Evolutionary conservation across 768 basidiomycete genomes (phyloP).

Genomic region (Sporobolomyces roseus): DNA sequence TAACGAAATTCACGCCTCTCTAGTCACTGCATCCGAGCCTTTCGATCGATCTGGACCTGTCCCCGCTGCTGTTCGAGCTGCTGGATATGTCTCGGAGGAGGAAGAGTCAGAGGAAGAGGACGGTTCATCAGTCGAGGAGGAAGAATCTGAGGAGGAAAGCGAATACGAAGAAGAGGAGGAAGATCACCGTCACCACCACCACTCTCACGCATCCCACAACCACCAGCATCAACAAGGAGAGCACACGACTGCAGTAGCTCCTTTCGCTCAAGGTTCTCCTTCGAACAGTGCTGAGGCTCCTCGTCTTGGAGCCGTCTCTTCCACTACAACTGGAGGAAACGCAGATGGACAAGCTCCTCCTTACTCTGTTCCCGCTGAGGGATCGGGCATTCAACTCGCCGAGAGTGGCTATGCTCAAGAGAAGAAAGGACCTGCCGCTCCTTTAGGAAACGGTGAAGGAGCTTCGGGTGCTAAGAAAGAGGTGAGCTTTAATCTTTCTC

Average conservation of each 20-base stretch:
- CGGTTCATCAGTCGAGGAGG: constrained; percentile 55
- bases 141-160: constrained; percentile 58
- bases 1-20: neutral
- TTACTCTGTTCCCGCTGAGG: constrained; percentile 40
- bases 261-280: neutral
- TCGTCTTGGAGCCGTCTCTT: constrained; percentile 20
- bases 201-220: neutral
- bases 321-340: constrained; percentile 1
- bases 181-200: constrained; percentile 20
- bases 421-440: constrained; percentile 41
- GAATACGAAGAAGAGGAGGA: constrained; percentile 44
- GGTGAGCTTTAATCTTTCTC: constrained; percentile 2
- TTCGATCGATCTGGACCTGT: constrained; percentile 90
- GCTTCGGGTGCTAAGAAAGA: constrained; percentile 10
- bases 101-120: constrained; percentile 55
- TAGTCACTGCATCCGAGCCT: constrained; percentile 80
- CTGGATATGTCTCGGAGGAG: constrained; percentile 81
- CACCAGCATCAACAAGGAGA: constrained; percentile 15
- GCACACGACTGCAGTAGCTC: neutral
- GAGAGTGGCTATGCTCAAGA: constrained; percentile 42
- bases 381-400: constrained; percentile 35
- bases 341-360: constrained; percentile 5
- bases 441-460: neutral
- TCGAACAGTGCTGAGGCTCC: constrained; percentile 12
- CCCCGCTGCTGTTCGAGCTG: constrained; percentile 81